A percentile compares a stretch with the other conserved stretches of the same genome.
phyloP scores from a whole-genome alignment of 2,329 filamentous ascomycete species.

The Emergomyces africanus region DNA sequence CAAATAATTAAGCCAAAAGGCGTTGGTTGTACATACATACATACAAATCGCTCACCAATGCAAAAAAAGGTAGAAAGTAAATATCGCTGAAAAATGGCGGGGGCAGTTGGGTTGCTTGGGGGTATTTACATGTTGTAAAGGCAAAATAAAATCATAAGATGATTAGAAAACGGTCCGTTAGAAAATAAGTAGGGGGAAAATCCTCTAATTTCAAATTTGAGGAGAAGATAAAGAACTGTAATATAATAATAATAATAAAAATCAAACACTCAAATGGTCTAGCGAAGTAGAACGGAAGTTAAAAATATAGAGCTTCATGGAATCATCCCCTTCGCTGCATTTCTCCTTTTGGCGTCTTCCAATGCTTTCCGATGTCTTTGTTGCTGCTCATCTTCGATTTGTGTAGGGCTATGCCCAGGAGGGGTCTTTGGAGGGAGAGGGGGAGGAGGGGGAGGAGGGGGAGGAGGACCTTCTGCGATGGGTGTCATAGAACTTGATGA shows the following conservation, averaged over 20 bases:
- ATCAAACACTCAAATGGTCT: neutral
- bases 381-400: constrained; percentile 28
- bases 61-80: neutral
- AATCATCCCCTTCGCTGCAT: constrained; percentile 25
- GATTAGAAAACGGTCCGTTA: neutral
- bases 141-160: neutral
- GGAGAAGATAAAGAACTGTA: neutral
- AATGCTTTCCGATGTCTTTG: constrained; percentile 37
- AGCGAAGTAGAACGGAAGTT: neutral
- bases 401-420: neutral
- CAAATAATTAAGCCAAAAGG: neutral
- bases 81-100: neutral
- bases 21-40: no score
- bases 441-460: neutral
- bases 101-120: neutral
- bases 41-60: neutral
- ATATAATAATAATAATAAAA: neutral
- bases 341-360: constrained; percentile 42
- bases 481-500: neutral
- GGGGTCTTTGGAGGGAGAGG: neutral
- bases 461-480: neutral
- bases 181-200: neutral
- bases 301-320: neutral
- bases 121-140: neutral
- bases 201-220: neutral